Base-by-base conservation (phyloP, 306 rosid genomes). In the Pterocarpus macrocarpus region DNA sequence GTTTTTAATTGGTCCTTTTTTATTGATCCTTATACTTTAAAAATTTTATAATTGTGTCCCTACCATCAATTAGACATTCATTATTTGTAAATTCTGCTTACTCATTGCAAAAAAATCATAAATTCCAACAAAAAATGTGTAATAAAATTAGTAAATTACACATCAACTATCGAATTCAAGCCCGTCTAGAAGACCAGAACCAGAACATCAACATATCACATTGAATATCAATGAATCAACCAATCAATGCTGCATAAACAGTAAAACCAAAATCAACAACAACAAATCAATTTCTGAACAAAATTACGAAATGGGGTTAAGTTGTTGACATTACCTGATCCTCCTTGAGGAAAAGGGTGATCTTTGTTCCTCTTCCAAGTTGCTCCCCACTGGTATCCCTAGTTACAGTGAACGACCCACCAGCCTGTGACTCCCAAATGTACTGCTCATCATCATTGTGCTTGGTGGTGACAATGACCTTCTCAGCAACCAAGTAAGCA, bases 311-410 rank as follows among this genome's bases (percentile, higher is more conserved):
- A 55, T 55, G 61, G 8, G 2, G 12, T 38, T 57, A 0, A 9
- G 2, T 15, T 30, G 4, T 30, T 2, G 1, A 7, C 2, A n/a
- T 41, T 83, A 91, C 93, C 95, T 91, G 96, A 22, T 91, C 96
- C 80, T 91, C 93, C 75, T 91, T 91, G 22, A 91, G 92, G 88
- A 84, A 89, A 2, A 91, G 91, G 9, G 93, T 91, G 32, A 91
- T 91, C 88, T 91, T 89, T 8, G 96, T 89, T 5, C 96, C 96
- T 32, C 96, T 84, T 10, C 96, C 96, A 1, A 91, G 93, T 76
- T 86, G 93, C 49, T 91, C 90, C 0, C 92, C 96, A 2, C 44
- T 52, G 1, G 85, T 86, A 64, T 91, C 95, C 85, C 93, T 89
- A 0, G 95, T 91, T 30, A 91, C 87, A 0, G 89, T 91, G 75